Evolutionary conservation across 176 grass and related monocot species (phyloP).

Genomic region (Zea mays): Zm-B73-REFERENCE-NAM-5.0 NC_050100.1:212429001-212429500

Average conservation of each 20-base stretch:
- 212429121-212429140: not conserved
- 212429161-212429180: not conserved
- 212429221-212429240: not conserved
- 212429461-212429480: no score
- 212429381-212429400: slow-evolving; percentile 19
- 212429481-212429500: no score
- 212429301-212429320: not conserved
- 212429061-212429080: not conserved
- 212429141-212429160: not conserved
- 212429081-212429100: not conserved
- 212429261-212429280: slow-evolving; percentile 3
- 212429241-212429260: not conserved
- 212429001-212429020: no score
- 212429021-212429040: not conserved
- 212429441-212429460: slow-evolving; percentile 84
- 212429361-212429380: slow-evolving; percentile 1
- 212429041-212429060: not conserved
- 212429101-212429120: slow-evolving; percentile 5
- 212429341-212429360: not conserved
- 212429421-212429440: slow-evolving; percentile 85
- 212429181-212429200: not conserved
- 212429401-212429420: slow-evolving; percentile 80
- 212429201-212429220: not conserved
- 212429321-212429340: not conserved
- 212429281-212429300: not conserved